Conservation (phyloP, 2,329 filamentous ascomycete genomes). For the Pseudogymnoascus pannorum region DNA sequence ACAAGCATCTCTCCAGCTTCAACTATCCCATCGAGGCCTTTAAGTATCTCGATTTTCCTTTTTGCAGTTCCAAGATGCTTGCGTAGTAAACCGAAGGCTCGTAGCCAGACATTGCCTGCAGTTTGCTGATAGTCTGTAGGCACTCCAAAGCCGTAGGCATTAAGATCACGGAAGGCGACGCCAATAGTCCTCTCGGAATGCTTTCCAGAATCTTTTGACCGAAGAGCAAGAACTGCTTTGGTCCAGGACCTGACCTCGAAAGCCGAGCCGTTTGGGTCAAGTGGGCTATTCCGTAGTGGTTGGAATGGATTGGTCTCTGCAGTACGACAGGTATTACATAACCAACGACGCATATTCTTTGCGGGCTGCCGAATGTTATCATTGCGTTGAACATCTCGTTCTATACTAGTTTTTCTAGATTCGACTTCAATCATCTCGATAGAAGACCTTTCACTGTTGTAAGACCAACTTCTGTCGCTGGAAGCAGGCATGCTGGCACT, state of each 20-base stretch:
- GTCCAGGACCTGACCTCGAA: conserved; percentile 11
- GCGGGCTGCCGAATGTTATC: neutral
- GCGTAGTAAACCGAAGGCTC: conserved; percentile 35
- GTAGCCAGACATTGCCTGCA: conserved; percentile 34
- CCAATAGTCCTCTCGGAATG: conserved; percentile 17
- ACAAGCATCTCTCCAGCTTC: conserved; percentile 58
- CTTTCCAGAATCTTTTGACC: conserved; percentile 41
- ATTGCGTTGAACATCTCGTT: neutral
- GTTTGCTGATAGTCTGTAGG: conserved; percentile 24
- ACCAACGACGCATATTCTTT: neutral
- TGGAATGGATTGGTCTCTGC: conserved; percentile 39
- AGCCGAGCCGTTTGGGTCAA: conserved; percentile 37
- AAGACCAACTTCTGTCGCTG: neutral
- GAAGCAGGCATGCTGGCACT: neutral
- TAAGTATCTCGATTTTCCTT: conserved; percentile 48
- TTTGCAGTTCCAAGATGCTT: conserved; percentile 46
- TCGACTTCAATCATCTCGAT: neutral
- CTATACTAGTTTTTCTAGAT: neutral
- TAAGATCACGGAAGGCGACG: conserved; percentile 20
- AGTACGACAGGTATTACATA: neutral
- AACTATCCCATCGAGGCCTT: conserved; percentile 55
- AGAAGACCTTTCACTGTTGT: neutral
- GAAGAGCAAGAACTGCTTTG: conserved; percentile 25
- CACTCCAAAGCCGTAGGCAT: conserved; percentile 21
- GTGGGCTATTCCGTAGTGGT: conserved; percentile 37